Evolutionary conservation across 139 green algal genomes (phyloP).

Genomic region (Dunaliella primolecta): DNA sequence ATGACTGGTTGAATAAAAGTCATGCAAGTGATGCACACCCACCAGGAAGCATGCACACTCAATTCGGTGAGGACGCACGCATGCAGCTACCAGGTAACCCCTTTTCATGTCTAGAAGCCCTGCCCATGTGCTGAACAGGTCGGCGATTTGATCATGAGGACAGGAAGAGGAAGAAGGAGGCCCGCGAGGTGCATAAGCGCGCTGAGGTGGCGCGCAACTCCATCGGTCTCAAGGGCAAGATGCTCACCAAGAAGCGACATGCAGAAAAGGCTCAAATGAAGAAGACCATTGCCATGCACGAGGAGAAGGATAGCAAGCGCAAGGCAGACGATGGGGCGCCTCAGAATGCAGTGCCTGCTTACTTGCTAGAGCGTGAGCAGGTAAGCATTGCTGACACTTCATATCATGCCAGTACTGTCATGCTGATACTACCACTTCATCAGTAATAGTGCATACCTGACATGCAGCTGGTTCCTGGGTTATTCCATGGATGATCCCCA

Average conservation of each 20-base stretch:
- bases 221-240: conserved; percentile 94
- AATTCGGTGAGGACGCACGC: no score
- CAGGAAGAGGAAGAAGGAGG: conserved; percentile 93
- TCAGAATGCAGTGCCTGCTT: conserved; percentile 90
- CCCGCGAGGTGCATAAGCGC: conserved; percentile 88
- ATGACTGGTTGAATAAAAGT: neutral
- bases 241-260: conserved; percentile 96
- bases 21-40: neutral
- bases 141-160: conserved; percentile 78
- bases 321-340: conserved; percentile 84
- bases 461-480: neutral
- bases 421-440: neutral
- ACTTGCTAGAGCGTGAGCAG: conserved; percentile 98
- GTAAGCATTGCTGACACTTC: conserved; percentile 45
- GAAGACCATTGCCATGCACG: conserved; percentile 98
- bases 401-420: no score
- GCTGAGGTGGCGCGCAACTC: conserved; percentile 76
- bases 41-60: neutral
- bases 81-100: no score
- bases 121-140: neutral
- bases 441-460: neutral
- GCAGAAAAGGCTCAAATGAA: conserved; percentile 98
- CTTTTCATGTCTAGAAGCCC: no score
- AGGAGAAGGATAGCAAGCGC: conserved; percentile 90
- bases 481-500: no score